phyloP scores from a whole-genome alignment of 495 filamentous ascomycete species.

The Podospora pseudoanserina region DNA sequence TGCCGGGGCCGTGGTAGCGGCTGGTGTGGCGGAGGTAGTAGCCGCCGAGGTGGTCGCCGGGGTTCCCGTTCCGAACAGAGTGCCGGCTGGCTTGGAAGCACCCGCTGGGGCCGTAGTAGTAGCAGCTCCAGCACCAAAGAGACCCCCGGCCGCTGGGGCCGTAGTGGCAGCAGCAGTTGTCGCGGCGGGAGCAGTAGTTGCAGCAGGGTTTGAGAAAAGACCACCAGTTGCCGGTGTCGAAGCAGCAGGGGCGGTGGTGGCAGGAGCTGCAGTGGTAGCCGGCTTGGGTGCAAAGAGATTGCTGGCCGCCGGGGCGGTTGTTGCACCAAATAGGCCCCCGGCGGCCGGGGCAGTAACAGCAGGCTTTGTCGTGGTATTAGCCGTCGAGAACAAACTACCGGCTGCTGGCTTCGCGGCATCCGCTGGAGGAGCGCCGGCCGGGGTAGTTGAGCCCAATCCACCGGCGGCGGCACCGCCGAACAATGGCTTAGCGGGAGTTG shows the following conservation, averaged over 20 bases:
- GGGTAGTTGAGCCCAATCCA: conserved; percentile 29
- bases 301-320: background rate
- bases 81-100: conserved; percentile 5
- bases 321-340: conserved; percentile 16
- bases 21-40: conserved; percentile 13
- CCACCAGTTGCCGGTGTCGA: conserved; percentile 7
- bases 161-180: conserved; percentile 20
- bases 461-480: conserved; percentile 18
- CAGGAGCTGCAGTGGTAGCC: conserved; percentile 13
- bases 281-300: conserved; percentile 18
- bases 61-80: conserved; percentile 15
- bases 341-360: conserved; percentile 24
- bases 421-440: conserved; percentile 32
- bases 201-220: conserved; percentile 19
- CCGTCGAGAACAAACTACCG: conserved; percentile 12
- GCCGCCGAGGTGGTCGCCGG: conserved; percentile 14
- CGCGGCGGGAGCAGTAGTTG: conserved; percentile 17
- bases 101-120: background rate
- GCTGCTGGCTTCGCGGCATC: conserved; percentile 23
- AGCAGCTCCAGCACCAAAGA: conserved; percentile 1
- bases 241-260: conserved; percentile 9
- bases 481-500: conserved; percentile 32
- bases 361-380: conserved; percentile 19
- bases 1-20: conserved; percentile 16
- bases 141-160: conserved; percentile 6